Base-by-base conservation (phyloP, 345 rosid species). In the Camelina laxa region DNA sequence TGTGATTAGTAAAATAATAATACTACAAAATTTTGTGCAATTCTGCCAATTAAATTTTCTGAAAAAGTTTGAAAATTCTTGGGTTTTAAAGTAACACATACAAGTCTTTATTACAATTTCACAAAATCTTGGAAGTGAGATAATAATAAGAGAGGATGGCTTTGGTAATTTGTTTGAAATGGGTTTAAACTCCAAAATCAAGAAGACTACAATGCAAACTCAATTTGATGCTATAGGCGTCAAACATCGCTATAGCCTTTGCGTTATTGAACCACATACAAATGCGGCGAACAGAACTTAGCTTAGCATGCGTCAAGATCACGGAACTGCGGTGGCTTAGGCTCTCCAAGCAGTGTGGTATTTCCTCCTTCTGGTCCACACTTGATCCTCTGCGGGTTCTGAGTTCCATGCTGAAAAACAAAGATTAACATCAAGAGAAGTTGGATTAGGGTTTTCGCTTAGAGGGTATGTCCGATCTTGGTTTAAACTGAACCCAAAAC, bases 301-400 rank as follows among this genome's bases (percentile, higher is more conserved):
- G 39, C 72, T 71, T 82, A 94, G 90, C 97, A 90, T 69, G 97
- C 88, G 60, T 90, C 96, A 24, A 94, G 95, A 78, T 94, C 97
- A 45, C 99, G 90, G 82, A 91, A 90, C 2, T 91, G 88, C 36
- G 97, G 95, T 65, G 96, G 89, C 73, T 83, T 92, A 21, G 97
- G 99, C 68, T 96, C 98, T 2, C 85, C 70, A 0, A 85, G 85
- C 81, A 96, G 74, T 55, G 90, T 91, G n/a, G 79, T 89, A 75
- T 89, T 91, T 65, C 98, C 99, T 75, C 99, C 99, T 83, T 87
- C 98, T 63, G 99, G 99, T 74, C 97, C 99, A 70, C 84, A 54
- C 78, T 17, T 92, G n/a, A 85, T 83, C 56, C 99, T 90, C 42
- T 91, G 83, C 0, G 97, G 89, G 69, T 96, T 92, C 78, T 96